Conservation (phyloP, 2,329 filamentous ascomycete genomes). For the Fusarium piperis region DNA sequence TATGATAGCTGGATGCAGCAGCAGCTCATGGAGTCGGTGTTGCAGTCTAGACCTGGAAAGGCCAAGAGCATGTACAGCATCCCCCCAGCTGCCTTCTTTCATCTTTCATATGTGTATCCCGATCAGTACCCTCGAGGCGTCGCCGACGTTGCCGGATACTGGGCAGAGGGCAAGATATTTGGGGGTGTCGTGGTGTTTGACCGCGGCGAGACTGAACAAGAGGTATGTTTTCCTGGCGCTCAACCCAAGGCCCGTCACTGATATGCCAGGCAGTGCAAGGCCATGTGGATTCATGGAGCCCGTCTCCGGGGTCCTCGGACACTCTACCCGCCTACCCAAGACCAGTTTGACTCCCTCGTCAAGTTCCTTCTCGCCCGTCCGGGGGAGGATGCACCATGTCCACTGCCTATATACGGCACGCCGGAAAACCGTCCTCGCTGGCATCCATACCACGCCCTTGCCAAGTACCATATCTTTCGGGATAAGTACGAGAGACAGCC, state of each 20-base stretch:
- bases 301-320: not conserved
- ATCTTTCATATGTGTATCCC: not conserved
- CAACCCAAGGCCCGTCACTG: not conserved
- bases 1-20: not conserved
- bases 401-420: not conserved
- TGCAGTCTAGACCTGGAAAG: not conserved
- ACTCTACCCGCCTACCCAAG: slow-evolving; percentile 7
- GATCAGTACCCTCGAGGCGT: slow-evolving; percentile 6
- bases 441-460: slow-evolving; percentile 1
- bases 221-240: not conserved
- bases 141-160: slow-evolving; percentile 18
- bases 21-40: not conserved
- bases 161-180: slow-evolving; percentile 25
- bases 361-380: not conserved
- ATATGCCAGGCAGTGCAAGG: not conserved
- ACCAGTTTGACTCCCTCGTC: slow-evolving; percentile 10
- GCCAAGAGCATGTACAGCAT: not conserved
- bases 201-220: slow-evolving; percentile 6
- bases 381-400: not conserved
- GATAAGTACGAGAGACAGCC: slow-evolving; percentile 8
- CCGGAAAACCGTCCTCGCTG: slow-evolving; percentile 14
- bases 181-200: slow-evolving; percentile 22
- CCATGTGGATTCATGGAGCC: not conserved
- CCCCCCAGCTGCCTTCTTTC: slow-evolving; percentile 4
- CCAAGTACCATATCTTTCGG: slow-evolving; percentile 17